Conservation (phyloP, 78 protist genomes). For the slime mould (Dictyostelium discoideum) region DNA sequence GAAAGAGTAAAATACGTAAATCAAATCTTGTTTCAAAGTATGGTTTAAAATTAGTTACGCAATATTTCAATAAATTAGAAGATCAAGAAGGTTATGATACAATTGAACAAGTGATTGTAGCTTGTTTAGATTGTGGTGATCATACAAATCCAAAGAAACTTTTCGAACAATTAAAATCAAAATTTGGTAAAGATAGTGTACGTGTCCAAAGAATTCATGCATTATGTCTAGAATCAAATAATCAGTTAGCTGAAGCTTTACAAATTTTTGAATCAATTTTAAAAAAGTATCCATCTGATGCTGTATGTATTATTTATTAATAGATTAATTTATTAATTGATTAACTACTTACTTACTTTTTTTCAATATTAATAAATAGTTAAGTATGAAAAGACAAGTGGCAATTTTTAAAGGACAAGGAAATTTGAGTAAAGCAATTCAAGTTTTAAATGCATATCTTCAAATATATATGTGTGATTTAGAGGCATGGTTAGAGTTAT, state of each 20-base stretch:
- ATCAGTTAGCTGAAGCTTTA: background rate
- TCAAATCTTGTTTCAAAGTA: slow-evolving; percentile 17
- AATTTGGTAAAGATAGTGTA: slow-evolving; percentile 50
- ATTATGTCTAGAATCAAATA: background rate
- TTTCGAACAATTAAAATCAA: background rate
- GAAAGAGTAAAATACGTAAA: slow-evolving; percentile 34
- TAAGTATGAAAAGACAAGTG: slow-evolving; percentile 66
- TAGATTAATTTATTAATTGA: too few relatives aligned
- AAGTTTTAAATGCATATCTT: slow-evolving; percentile 36
- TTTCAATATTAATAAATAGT: too few relatives aligned
- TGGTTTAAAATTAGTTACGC: slow-evolving; percentile 27
- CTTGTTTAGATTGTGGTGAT: slow-evolving; percentile 29
- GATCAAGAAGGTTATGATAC: slow-evolving; percentile 18
- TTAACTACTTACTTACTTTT: too few relatives aligned
- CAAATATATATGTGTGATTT: slow-evolving; percentile 61
- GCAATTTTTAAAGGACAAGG: slow-evolving; percentile 40
- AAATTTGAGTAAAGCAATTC: slow-evolving; percentile 12
- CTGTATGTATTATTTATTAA: background rate
- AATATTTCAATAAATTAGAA: slow-evolving; percentile 12
- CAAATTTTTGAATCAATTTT: slow-evolving; percentile 15
- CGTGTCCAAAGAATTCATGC: slow-evolving; percentile 41
- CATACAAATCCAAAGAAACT: background rate
- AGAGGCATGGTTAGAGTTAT: slow-evolving; percentile 69
- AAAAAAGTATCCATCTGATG: slow-evolving; percentile 69
- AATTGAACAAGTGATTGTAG: slow-evolving; percentile 36